Evolutionary conservation across 2,329 filamentous ascomycete species (phyloP), one percentile per base, ranked within the genome.

Genomic region (Fusarium sterilihyphosum): DNA sequence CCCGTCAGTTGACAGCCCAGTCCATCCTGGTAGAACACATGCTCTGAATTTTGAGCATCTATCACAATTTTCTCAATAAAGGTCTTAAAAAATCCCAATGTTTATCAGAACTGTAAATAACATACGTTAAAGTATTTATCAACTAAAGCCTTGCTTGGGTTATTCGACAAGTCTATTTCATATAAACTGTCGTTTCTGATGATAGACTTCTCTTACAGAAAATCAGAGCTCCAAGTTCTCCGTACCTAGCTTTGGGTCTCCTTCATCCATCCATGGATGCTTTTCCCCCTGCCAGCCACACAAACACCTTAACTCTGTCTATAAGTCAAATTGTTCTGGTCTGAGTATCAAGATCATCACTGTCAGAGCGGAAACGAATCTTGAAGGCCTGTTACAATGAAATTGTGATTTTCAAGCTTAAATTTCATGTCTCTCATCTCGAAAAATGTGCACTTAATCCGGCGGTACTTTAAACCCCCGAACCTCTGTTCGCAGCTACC

Each of bases 401-500:
- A 49, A 54, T 68, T 54, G 47, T 54, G 47, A 68, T 69, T 54
- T 68, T 68, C 54, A 68, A 68, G 53, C 64, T 68, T 47, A 49
- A 62, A 53, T 68, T 69, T 50, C 56, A 20, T 54, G 64, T 62
- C 41, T 54, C 43, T 62, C 29, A 24, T 31, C 22, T 46, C 31
- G 17, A 65, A 43, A 56, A 24, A 56, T 56, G 35, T 41, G 35
- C 47, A 46, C 49, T 46, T 13, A n/a, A 33, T 46, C 38, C 24
- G 47, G 47, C 31, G 20, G 29, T 53, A 59, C 31, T 38, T 59
- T 60, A 40, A 33, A 40, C 22, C 53, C 33, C 61, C 61, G 52
- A 63, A 37, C 56, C 71, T 73, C 66, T 76, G 71, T 78, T 76
- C 73, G 70, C 73, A 73, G 67, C 33, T 35, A 35, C 33, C 3